Evolutionary conservation across 371 early-diverging fungal species (phyloP).

Genomic region (Rhizomucor pusillus): DNA sequence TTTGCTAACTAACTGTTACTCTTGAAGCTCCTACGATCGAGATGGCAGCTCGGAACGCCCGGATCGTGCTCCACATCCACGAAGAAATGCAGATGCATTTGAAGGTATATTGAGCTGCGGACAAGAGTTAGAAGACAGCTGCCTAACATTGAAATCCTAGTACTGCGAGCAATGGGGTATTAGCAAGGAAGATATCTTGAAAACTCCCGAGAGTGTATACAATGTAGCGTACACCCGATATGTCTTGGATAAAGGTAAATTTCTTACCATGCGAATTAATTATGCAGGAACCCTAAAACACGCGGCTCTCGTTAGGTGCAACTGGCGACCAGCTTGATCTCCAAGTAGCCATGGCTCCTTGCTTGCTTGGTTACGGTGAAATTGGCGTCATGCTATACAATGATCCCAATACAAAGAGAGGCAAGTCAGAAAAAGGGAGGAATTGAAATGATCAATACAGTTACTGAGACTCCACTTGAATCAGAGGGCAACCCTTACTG

Average conservation of each 20-base stretch:
- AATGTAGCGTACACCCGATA: slow-evolving; percentile 84
- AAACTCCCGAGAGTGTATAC: slow-evolving; percentile 66
- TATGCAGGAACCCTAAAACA: no score
- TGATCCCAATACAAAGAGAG: slow-evolving; percentile 63
- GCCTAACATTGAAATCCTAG: slow-evolving; percentile 18
- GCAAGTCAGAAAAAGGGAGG: slow-evolving; percentile 7
- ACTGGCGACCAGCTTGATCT: slow-evolving; percentile 77
- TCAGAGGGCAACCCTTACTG: slow-evolving; percentile 77
- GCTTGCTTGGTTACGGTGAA: slow-evolving; percentile 81
- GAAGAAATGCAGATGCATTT: slow-evolving; percentile 69
- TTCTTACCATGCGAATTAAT: no score
- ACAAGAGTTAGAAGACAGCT: not conserved
- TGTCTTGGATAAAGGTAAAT: slow-evolving; percentile 68
- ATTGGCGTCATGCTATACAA: slow-evolving; percentile 66
- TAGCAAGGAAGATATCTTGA: slow-evolving; percentile 58
- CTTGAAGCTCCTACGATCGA: slow-evolving; percentile 31
- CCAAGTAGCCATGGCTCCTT: slow-evolving; percentile 77
- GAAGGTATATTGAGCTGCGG: slow-evolving; percentile 34
- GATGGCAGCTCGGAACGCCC: slow-evolving; percentile 40
- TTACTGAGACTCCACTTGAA: not conserved
- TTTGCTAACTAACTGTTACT: not conserved
- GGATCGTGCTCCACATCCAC: slow-evolving; percentile 63
- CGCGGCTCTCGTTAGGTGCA: slow-evolving; percentile 27
- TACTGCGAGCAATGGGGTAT: slow-evolving; percentile 76
- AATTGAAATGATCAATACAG: not conserved